A percentile compares a stretch with the other conserved stretches of the same genome.
phyloP scores from a whole-genome alignment of 192 early-diverging fungal species.

The Diversispora epigaea region DNA sequence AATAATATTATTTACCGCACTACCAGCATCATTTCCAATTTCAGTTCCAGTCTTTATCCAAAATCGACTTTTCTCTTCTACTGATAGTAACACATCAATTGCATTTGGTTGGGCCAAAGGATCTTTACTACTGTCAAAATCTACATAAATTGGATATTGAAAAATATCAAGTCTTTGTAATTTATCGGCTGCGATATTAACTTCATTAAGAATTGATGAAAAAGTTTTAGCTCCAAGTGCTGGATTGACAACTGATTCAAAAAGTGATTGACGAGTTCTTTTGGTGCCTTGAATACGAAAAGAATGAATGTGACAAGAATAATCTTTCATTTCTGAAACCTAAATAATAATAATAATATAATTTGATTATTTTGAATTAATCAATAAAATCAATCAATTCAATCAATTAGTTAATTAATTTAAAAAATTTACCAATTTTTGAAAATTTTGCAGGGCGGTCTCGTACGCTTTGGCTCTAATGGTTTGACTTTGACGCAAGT shows the following conservation, averaged over 20 bases:
- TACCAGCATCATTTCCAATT: slow-evolving; percentile 86
- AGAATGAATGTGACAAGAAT: slow-evolving; percentile 30
- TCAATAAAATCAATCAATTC: too few relatives aligned
- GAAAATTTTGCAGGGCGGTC: too few relatives aligned
- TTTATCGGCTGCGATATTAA: slow-evolving; percentile 54
- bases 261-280: slow-evolving; percentile 50
- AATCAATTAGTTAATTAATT: too few relatives aligned
- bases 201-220: slow-evolving; percentile 61
- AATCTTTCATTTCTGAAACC: neutral
- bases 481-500: too few relatives aligned
- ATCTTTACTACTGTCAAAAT: slow-evolving; percentile 59
- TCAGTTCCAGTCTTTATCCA: slow-evolving; percentile 86
- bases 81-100: slow-evolving; percentile 71
- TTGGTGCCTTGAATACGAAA: slow-evolving; percentile 34
- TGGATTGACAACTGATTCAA: slow-evolving; percentile 43
- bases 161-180: slow-evolving; percentile 71
- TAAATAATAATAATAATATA: neutral
- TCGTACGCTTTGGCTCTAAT: too few relatives aligned
- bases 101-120: slow-evolving; percentile 43
- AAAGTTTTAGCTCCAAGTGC: slow-evolving; percentile 51
- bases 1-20: slow-evolving; percentile 63
- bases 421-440: too few relatives aligned
- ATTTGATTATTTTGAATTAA: too few relatives aligned
- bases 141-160: slow-evolving; percentile 56
- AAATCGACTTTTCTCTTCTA: slow-evolving; percentile 72